Evolutionary conservation across 1,284 basidiomycete species (phyloP).

Genomic region (Gymnopus androsaceus): DNA sequence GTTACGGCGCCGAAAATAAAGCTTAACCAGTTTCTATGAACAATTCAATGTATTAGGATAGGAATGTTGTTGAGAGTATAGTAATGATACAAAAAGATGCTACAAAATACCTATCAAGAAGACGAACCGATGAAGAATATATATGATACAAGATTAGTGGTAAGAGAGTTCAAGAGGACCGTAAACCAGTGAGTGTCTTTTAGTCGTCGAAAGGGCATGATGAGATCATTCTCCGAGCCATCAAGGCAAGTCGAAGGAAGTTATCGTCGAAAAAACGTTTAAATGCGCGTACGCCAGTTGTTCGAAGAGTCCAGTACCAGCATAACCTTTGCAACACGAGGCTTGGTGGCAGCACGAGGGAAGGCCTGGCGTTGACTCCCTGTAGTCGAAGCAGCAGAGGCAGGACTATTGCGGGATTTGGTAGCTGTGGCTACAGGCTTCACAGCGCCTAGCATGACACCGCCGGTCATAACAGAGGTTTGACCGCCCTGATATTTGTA

Average conservation of each 20-base stretch:
- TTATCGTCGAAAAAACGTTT: not conserved
- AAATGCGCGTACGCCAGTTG: conserved; percentile 3
- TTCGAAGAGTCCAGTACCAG: not conserved
- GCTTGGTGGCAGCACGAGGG: no score
- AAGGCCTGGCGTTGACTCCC: no score
- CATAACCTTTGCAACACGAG: not conserved
- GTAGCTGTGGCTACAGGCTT: not conserved
- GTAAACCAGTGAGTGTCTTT: no score
- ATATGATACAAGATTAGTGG: not conserved
- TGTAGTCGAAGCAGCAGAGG: not conserved
- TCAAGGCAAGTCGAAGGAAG: not conserved
- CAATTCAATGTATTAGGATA: not conserved
- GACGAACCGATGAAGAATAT: not conserved
- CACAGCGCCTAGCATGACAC: conserved; percentile 16
- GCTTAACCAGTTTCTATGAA: not conserved
- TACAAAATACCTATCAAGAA: not conserved
- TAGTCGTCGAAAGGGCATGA: not conserved
- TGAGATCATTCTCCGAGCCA: not conserved
- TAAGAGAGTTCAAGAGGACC: no score
- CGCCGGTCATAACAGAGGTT: conserved; percentile 15
- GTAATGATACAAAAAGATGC: not conserved
- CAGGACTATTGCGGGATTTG: not conserved
- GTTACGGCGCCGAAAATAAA: no score
- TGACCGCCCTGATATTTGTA: conserved; percentile 14
- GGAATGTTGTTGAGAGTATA: not conserved